Conservation (phyloP, 2,329 filamentous ascomycete genomes). For the Knoxdaviesia proteae region DNA sequence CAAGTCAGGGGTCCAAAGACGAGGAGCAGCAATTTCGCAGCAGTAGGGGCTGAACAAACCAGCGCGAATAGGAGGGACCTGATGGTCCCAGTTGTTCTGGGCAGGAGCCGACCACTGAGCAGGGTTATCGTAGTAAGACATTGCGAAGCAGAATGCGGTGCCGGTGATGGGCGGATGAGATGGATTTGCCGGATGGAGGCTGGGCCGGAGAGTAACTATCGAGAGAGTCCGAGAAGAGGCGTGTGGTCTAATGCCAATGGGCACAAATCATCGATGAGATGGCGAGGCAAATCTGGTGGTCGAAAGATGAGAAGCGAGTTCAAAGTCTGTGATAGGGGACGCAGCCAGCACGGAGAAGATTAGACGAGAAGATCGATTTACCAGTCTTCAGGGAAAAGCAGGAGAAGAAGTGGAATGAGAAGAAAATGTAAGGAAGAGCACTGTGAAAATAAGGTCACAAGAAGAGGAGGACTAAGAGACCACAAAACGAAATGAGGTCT, state of each 20-base stretch:
- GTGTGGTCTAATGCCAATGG: neutral
- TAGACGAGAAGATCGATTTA: neutral
- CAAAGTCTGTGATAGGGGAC: too few species aligned
- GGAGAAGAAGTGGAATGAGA: neutral
- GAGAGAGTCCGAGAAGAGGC: neutral
- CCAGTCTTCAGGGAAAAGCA: neutral
- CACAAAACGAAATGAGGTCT: too few species aligned
- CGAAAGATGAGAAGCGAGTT: too few species aligned
- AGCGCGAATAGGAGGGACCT: slow-evolving; percentile 20
- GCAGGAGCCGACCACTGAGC: slow-evolving; percentile 3
- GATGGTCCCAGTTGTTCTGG: slow-evolving; percentile 23
- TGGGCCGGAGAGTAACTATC: too few species aligned
- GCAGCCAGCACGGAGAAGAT: too few species aligned
- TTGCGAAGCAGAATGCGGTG: neutral
- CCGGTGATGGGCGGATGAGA: neutral
- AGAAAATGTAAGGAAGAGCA: neutral
- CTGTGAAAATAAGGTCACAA: neutral
- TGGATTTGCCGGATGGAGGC: too few species aligned
- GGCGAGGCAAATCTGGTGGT: neutral
- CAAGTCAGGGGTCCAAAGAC: slow-evolving; percentile 4
- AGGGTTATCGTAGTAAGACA: slow-evolving; percentile 5
- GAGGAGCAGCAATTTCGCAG: neutral
- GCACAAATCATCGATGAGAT: neutral
- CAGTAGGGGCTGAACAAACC: slow-evolving; percentile 6
- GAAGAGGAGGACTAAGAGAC: too few species aligned